Evolutionary conservation across 371 early-diverging fungal genomes (phyloP).

Genomic region (Mortierella sp.): DNA sequence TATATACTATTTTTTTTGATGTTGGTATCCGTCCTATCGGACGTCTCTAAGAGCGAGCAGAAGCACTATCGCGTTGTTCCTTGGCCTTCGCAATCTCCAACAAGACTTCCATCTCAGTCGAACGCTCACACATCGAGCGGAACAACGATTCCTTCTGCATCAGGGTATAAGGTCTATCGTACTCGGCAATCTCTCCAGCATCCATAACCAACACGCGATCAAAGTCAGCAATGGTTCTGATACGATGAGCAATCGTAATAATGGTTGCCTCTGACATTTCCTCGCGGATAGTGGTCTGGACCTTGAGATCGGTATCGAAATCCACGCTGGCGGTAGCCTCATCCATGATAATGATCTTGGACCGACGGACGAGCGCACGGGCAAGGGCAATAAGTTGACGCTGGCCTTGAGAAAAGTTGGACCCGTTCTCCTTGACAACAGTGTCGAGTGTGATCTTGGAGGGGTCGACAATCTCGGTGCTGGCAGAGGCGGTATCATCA

Average conservation of each 20-base stretch:
- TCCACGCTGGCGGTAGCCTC: conserved; percentile 90
- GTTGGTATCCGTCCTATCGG: neutral
- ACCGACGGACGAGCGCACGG: conserved; percentile 73
- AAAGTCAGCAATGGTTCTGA: conserved; percentile 83
- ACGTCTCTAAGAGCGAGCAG: neutral
- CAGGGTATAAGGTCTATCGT: conserved; percentile 70
- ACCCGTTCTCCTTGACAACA: conserved; percentile 76
- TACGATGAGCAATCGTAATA: conserved; percentile 86
- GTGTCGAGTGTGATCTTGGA: conserved; percentile 64
- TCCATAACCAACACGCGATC: conserved; percentile 81
- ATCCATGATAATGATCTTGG: conserved; percentile 66
- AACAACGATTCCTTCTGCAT: conserved; percentile 67
- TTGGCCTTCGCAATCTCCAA: conserved; percentile 64
- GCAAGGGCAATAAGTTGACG: conserved; percentile 86
- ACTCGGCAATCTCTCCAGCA: conserved; percentile 73
- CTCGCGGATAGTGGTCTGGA: conserved; percentile 80
- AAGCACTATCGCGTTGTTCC: conserved; percentile 27
- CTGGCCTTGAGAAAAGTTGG: conserved; percentile 85
- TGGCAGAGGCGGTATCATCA: neutral
- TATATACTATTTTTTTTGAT: neutral
- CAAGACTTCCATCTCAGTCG: conserved; percentile 74
- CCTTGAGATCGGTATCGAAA: conserved; percentile 72
- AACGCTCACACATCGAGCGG: conserved; percentile 75
- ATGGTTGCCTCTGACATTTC: conserved; percentile 73
- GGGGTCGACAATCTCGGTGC: conserved; percentile 31